Percentiles rank a stretch among this genome's conserved stretches.
Conservation (phyloP, 208 protist species). For the Trypanosomatidae sp. region DNA sequence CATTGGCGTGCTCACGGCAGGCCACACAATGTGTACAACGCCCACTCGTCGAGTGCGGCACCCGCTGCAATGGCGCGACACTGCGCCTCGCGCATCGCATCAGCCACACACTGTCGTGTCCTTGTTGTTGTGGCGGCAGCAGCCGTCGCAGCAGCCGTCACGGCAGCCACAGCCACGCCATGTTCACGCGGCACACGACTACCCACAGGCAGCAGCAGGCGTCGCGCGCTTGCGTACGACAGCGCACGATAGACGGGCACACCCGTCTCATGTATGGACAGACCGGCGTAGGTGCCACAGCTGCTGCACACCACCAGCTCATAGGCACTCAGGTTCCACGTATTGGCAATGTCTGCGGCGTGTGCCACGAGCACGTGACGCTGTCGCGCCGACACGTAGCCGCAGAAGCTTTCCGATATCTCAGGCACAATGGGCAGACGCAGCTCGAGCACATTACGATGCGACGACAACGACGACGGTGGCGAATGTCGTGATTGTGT, state of each 20-base stretch:
- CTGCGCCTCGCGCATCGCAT: conserved; percentile 3
- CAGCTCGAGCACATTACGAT: conserved; percentile 26
- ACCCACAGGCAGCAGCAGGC: conserved; percentile 18
- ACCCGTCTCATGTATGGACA: conserved; percentile 44
- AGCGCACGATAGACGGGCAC: conserved; percentile 40
- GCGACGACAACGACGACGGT: no score
- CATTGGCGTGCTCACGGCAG: conserved; percentile 11
- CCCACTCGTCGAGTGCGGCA: conserved; percentile 13
- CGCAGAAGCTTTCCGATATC: conserved; percentile 38
- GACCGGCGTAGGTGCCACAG: conserved; percentile 25
- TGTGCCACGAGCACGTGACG: conserved; percentile 9
- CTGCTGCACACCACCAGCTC: conserved; percentile 19
- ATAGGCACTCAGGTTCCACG: conserved; percentile 26
- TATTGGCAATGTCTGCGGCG: conserved; percentile 17
- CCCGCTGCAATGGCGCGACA: conserved; percentile 1
- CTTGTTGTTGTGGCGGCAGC: not conserved
- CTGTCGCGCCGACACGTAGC: conserved; percentile 9
- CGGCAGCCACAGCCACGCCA: no score
- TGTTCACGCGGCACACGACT: not conserved
- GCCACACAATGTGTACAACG: conserved; percentile 12
- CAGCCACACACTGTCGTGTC: not conserved
- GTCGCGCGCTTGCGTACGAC: conserved; percentile 30
- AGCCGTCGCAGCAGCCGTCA: no score
- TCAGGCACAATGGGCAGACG: conserved; percentile 22
- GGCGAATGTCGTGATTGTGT: no score